Percentiles rank a stretch among this genome's conserved stretches.
Evolutionary conservation across 805 yeast species (phyloP).

Genomic region (Scheffersomyces spartinae): DNA sequence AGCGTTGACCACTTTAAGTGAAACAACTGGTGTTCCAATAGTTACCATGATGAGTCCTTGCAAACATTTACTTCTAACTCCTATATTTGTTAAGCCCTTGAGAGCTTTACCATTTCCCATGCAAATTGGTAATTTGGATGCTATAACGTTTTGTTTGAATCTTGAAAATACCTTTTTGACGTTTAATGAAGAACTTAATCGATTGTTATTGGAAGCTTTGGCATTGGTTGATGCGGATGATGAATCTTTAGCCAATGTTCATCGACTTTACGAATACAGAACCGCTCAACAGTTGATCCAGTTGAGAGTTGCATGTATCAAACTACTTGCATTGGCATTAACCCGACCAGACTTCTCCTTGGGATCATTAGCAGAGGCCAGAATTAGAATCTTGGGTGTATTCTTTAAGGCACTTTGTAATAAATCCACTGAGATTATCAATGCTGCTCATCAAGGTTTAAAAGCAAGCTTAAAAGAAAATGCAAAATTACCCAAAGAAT

Average conservation of each 20-base stretch:
- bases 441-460: slow-evolving; percentile 87
- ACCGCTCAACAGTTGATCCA: slow-evolving; percentile 84
- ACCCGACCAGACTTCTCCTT: slow-evolving; percentile 75
- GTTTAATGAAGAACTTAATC: slow-evolving; percentile 78
- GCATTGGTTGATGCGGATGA: slow-evolving; percentile 97
- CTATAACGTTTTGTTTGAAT: slow-evolving; percentile 82
- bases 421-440: slow-evolving; percentile 74
- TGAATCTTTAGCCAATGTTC: slow-evolving; percentile 83
- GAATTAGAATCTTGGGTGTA: slow-evolving; percentile 82
- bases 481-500: slow-evolving; percentile 83
- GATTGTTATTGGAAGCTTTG: slow-evolving; percentile 80
- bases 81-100: slow-evolving; percentile 93
- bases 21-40: slow-evolving; percentile 56
- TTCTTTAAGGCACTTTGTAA: slow-evolving; percentile 89
- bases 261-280: slow-evolving; percentile 72
- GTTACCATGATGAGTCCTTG: slow-evolving; percentile 74
- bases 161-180: slow-evolving; percentile 72
- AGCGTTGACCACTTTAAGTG: slow-evolving; percentile 56
- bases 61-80: slow-evolving; percentile 71
- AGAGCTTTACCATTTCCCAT: slow-evolving; percentile 96
- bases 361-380: slow-evolving; percentile 62
- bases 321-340: slow-evolving; percentile 68
- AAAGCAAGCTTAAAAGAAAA: slow-evolving; percentile 75
- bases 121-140: slow-evolving; percentile 98
- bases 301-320: slow-evolving; percentile 82